Percentiles rank a stretch among this genome's conserved stretches.
These are phyloP conservation scores for Chlamydomonas reinhardtii DNA, from an alignment of 163 green algal genomes.

Conservation along the genomic window DNA sequence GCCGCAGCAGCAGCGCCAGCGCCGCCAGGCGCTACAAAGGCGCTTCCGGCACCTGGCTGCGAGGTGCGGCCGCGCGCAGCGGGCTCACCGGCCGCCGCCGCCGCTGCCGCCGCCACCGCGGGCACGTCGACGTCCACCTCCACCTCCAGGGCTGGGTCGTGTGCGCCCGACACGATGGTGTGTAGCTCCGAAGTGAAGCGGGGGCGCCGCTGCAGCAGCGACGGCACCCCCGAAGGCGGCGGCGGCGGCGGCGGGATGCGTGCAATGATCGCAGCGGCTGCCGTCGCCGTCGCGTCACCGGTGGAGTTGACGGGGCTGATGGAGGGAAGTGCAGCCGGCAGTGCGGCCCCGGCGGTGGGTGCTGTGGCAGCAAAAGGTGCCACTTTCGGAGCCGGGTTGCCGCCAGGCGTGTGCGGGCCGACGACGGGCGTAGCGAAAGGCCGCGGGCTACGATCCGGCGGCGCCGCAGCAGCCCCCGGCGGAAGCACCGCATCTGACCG, in stretches of 20 bases:
- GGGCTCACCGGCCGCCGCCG: too few species aligned
- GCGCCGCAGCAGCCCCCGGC: too few species aligned
- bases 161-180: slow-evolving; percentile 21
- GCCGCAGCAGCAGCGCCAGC: too few species aligned
- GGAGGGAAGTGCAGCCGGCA: neutral
- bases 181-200: slow-evolving; percentile 24
- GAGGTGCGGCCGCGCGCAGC: neutral
- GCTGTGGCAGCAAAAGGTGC: too few species aligned
- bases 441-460: neutral
- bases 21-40: neutral
- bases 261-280: neutral
- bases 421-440: too few species aligned
- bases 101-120: neutral
- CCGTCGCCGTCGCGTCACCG: too few species aligned
- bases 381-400: neutral
- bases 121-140: neutral
- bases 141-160: neutral
- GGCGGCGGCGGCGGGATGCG: neutral
- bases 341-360: too few species aligned
- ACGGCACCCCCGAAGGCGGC: neutral
- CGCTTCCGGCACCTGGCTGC: neutral
- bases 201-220: slow-evolving; percentile 11
- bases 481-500: too few species aligned
- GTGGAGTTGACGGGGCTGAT: too few species aligned
- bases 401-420: neutral